A percentile compares a stretch with the other conserved stretches of the same genome.
These are phyloP conservation scores for Metschnikowia corniflorae DNA, from an alignment of 805 yeast species.

Conservation along the genomic window DNA sequence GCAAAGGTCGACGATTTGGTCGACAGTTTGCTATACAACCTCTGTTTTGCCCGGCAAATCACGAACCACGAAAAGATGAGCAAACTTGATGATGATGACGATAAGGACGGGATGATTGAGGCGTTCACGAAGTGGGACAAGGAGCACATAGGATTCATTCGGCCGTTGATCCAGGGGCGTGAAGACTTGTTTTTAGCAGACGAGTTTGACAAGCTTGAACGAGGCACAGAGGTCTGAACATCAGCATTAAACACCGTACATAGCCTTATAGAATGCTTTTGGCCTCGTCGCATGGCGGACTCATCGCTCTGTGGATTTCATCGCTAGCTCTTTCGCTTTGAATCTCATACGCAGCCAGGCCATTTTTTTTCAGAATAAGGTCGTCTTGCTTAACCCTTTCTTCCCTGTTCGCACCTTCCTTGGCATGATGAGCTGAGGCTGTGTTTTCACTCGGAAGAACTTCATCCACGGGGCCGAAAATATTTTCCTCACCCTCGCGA, in stretches of 20 bases:
- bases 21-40: conserved; percentile 61
- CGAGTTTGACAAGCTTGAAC: conserved; percentile 1
- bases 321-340: conserved; percentile 4
- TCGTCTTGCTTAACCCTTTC: no score
- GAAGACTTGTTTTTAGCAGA: conserved; percentile 3
- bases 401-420: no score
- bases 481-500: not conserved
- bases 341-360: not conserved
- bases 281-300: conserved; percentile 16
- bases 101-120: conserved; percentile 2
- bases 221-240: no score
- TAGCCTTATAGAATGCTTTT: conserved; percentile 13
- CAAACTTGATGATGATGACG: not conserved
- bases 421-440: no score
- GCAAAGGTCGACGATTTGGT: conserved; percentile 62
- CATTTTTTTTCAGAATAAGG: conserved; percentile 2
- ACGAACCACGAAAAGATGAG: conserved; percentile 10
- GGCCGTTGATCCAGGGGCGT: conserved; percentile 3
- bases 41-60: conserved; percentile 12
- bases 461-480: conserved; percentile 6
- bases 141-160: conserved; percentile 12
- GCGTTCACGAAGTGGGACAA: conserved; percentile 12
- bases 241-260: not conserved
- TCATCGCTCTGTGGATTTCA: conserved; percentile 13
- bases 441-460: not conserved